These are phyloP conservation scores for Eucalyptus pauciflora DNA, from an alignment of 345 rosid species.

Conservation along the genomic window DNA sequence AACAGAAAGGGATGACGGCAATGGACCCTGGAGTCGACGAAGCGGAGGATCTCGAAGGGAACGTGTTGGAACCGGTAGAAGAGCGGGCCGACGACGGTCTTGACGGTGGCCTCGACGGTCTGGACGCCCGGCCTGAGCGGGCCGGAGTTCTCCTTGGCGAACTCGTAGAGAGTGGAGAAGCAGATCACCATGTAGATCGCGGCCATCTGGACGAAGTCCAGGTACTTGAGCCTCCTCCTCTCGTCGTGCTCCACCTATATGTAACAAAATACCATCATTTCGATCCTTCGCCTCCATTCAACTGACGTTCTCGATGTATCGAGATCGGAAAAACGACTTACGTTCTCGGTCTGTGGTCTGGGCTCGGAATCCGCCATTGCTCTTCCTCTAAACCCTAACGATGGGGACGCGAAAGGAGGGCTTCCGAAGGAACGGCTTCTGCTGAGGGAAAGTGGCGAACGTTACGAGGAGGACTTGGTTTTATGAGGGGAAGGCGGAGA, in stretches of 20 bases:
- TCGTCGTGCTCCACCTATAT: conserved; percentile 10
- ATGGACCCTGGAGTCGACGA: conserved; percentile 60
- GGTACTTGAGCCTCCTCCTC: conserved; percentile 37
- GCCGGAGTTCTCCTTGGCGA: conserved; percentile 68
- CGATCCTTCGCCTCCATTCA: not conserved
- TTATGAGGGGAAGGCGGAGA: not conserved
- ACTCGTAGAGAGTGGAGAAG: conserved; percentile 38
- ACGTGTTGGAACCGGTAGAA: conserved; percentile 45
- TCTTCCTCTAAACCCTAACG: not conserved
- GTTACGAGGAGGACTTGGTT: not conserved
- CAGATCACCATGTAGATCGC: conserved; percentile 28
- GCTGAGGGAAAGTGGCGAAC: not conserved
- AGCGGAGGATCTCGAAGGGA: conserved; percentile 47
- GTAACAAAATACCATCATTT: not conserved
- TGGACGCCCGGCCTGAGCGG: conserved; percentile 62
- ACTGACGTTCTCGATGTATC: not conserved
- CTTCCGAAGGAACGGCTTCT: not conserved
- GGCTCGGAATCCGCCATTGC: conserved; percentile 14
- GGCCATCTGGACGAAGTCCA: conserved; percentile 45
- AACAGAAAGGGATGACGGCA: not conserved
- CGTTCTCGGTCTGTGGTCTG: conserved; percentile 2
- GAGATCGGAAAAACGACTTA: not conserved
- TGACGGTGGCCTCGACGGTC: conserved; percentile 46
- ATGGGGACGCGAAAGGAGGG: not conserved
- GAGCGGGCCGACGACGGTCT: conserved; percentile 51